Evolutionary conservation across 495 filamentous ascomycete species (phyloP).

Genomic region (Xylaria bambusicola): DNA sequence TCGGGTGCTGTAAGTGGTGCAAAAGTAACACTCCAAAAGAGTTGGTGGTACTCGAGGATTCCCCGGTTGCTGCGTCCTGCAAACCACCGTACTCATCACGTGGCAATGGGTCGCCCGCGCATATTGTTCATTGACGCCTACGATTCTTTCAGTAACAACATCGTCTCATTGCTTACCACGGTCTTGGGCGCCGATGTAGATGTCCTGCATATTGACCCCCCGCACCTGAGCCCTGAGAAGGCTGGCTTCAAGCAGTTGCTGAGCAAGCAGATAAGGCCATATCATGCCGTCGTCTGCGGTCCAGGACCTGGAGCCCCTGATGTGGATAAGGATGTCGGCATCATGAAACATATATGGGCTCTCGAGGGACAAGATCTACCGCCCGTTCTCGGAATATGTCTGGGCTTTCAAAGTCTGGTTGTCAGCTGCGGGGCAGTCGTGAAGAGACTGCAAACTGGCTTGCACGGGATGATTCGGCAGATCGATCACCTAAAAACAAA

Average conservation of each 20-base stretch:
- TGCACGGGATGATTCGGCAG: slow-evolving; percentile 77
- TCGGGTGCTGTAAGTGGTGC: not conserved
- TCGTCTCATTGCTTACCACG: slow-evolving; percentile 73
- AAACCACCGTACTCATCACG: not conserved
- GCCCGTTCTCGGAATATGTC: slow-evolving; percentile 85
- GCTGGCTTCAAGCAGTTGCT: slow-evolving; percentile 31
- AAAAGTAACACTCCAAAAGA: not conserved
- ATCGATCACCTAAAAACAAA: slow-evolving; percentile 55
- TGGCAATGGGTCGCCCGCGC: slow-evolving; percentile 37
- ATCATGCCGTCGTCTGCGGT: slow-evolving; percentile 77
- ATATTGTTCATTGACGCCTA: slow-evolving; percentile 92
- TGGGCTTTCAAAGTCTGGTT: slow-evolving; percentile 87
- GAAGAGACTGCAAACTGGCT: slow-evolving; percentile 61
- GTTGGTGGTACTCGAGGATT: not conserved
- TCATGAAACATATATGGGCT: slow-evolving; percentile 77
- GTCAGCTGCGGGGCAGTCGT: slow-evolving; percentile 66
- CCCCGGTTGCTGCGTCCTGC: not conserved
- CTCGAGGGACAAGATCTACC: slow-evolving; percentile 58
- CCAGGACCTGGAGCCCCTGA: slow-evolving; percentile 73
- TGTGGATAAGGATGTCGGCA: slow-evolving; percentile 66
- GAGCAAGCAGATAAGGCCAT: slow-evolving; percentile 54
- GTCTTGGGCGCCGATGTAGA: slow-evolving; percentile 65
- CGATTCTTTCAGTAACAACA: slow-evolving; percentile 95
- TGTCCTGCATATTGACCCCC: slow-evolving; percentile 70
- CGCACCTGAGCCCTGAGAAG: slow-evolving; percentile 28